These are phyloP conservation scores for Xylaria multiplex DNA, from an alignment of 2,329 filamentous ascomycete species.

Conservation along the genomic window DNA sequence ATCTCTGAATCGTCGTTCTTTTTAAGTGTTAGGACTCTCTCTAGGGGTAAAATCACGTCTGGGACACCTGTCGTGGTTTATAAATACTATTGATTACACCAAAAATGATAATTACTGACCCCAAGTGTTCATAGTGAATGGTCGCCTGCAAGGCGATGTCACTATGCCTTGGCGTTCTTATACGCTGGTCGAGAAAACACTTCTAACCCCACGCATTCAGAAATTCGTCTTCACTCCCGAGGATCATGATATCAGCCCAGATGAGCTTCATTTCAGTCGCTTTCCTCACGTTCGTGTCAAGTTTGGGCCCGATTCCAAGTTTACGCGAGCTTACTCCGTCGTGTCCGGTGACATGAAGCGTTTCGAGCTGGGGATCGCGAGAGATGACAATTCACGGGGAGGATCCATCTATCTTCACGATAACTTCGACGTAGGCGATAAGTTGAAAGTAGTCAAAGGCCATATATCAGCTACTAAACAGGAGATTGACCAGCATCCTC, in stretches of 20 bases:
- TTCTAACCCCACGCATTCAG: conserved; percentile 60
- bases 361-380: conserved; percentile 69
- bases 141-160: conserved; percentile 41
- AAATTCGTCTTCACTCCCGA: conserved; percentile 62
- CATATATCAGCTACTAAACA: conserved; percentile 32
- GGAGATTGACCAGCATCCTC: conserved; percentile 16
- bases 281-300: conserved; percentile 68
- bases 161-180: conserved; percentile 57
- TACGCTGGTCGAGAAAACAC: conserved; percentile 59
- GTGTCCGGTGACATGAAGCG: conserved; percentile 60
- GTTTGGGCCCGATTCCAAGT: conserved; percentile 64
- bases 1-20: too few relatives aligned
- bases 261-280: conserved; percentile 47
- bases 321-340: conserved; percentile 66
- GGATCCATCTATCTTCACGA: conserved; percentile 69
- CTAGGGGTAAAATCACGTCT: too few relatives aligned
- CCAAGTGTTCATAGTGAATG: conserved; percentile 28
- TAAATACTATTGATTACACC: too few relatives aligned
- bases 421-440: conserved; percentile 59
- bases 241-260: conserved; percentile 48
- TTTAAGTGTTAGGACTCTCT: too few relatives aligned
- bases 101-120: too few relatives aligned
- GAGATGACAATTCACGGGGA: conserved; percentile 65
- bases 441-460: conserved; percentile 55
- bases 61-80: too few relatives aligned